phyloP scores from a whole-genome alignment of 305 asterid species.

The Solanum aculeatissimum region DNA sequence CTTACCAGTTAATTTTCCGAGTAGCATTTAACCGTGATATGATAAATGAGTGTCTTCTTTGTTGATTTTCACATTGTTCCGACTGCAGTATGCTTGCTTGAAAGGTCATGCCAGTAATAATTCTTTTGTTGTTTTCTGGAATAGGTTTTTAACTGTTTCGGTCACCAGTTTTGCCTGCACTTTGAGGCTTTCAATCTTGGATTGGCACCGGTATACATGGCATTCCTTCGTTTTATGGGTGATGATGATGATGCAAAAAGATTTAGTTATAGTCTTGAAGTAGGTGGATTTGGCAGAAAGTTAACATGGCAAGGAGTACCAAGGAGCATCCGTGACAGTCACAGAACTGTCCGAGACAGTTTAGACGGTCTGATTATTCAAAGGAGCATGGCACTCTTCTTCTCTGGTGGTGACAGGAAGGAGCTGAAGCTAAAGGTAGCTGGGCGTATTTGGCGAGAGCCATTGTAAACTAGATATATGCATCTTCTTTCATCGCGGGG shows the following conservation, averaged over 20 bases:
- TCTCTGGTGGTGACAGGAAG: constrained; percentile 53
- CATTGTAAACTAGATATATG: constrained; percentile 9
- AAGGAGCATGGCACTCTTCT: constrained; percentile 58
- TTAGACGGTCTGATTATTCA: constrained; percentile 69
- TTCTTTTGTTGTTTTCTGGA: neutral
- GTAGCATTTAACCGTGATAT: neutral
- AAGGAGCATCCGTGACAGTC: constrained; percentile 69
- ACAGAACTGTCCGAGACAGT: constrained; percentile 51
- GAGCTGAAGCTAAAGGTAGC: constrained; percentile 67
- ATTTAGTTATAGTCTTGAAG: constrained; percentile 62
- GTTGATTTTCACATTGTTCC: neutral
- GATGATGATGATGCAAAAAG: constrained; percentile 56
- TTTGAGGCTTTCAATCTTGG: constrained; percentile 72
- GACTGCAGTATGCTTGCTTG: neutral
- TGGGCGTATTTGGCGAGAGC: constrained; percentile 68
- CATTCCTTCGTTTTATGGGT: constrained; percentile 81
- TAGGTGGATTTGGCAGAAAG: constrained; percentile 52
- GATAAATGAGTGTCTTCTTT: neutral
- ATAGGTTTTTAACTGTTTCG: constrained; percentile 70
- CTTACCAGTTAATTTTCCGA: neutral
- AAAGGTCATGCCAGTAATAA: neutral
- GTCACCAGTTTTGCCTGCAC: constrained; percentile 70
- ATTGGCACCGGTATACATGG: constrained; percentile 62
- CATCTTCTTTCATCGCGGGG: neutral
- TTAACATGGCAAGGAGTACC: constrained; percentile 70